These are phyloP conservation scores for Hypomontagnella submonticulosa DNA, from an alignment of 495 filamentous ascomycete species.

Conservation along the genomic window DNA sequence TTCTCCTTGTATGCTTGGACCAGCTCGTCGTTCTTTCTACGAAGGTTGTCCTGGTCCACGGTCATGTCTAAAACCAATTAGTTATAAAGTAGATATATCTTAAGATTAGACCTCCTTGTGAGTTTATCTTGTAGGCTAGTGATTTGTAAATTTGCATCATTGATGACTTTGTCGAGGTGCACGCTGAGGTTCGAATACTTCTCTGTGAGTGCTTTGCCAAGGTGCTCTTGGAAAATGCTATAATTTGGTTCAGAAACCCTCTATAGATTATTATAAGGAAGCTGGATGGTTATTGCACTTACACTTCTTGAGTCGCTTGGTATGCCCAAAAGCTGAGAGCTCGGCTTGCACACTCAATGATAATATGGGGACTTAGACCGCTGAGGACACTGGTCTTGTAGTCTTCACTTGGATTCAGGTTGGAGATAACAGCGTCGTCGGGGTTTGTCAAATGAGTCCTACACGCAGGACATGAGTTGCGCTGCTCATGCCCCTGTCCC, in stretches of 20 bases:
- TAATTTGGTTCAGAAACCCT: slow-evolving; percentile 56
- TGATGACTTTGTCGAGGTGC: slow-evolving; percentile 82
- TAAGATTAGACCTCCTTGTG: slow-evolving; percentile 39
- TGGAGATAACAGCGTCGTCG: slow-evolving; percentile 80
- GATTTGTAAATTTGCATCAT: slow-evolving; percentile 85
- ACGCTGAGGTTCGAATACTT: slow-evolving; percentile 75
- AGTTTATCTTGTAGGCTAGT: slow-evolving; percentile 69
- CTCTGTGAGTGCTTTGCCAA: slow-evolving; percentile 77
- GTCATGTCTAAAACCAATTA: slow-evolving; percentile 66
- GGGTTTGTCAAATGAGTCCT: slow-evolving; percentile 72
- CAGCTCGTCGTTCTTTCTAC: slow-evolving; percentile 81
- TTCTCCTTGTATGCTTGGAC: slow-evolving; percentile 76
- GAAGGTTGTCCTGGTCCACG: slow-evolving; percentile 70
- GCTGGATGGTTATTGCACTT: slow-evolving; percentile 66
- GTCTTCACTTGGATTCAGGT: slow-evolving; percentile 87
- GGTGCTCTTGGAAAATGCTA: slow-evolving; percentile 87
- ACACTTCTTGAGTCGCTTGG: slow-evolving; percentile 94
- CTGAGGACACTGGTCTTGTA: slow-evolving; percentile 93
- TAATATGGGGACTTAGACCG: slow-evolving; percentile 81
- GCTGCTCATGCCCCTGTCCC: slow-evolving; percentile 60
- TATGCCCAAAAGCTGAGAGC: slow-evolving; percentile 91
- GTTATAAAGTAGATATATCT: slow-evolving; percentile 14
- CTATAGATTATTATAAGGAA: background rate
- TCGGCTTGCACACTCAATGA: slow-evolving; percentile 91
- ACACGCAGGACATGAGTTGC: slow-evolving; percentile 85